Conservation (phyloP, 2,329 filamentous ascomycete genomes). For the Aspergillus sclerotialis region DNA sequence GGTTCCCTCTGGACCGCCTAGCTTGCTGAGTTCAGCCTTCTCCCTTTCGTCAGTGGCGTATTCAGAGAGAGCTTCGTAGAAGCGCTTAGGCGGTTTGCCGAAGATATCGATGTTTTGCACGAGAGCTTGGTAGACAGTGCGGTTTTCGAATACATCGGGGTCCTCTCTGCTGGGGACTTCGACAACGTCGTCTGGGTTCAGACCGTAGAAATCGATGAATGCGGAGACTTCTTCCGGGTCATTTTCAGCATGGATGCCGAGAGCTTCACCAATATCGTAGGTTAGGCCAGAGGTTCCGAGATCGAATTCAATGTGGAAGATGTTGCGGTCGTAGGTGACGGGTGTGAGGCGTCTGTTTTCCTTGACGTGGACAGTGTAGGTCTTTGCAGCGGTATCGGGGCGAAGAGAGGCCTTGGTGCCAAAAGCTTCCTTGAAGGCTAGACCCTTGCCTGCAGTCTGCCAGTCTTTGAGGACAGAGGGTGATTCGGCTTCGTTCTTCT, state of each 20-base stretch:
- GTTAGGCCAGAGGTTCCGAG: slow-evolving; percentile 83
- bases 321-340: slow-evolving; percentile 85
- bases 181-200: slow-evolving; percentile 77
- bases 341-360: slow-evolving; percentile 94
- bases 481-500: slow-evolving; percentile 66
- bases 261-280: slow-evolving; percentile 94
- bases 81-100: slow-evolving; percentile 91
- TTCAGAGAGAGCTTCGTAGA: slow-evolving; percentile 87
- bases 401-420: slow-evolving; percentile 66
- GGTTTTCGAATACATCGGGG: slow-evolving; percentile 65
- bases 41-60: slow-evolving; percentile 78
- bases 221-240: slow-evolving; percentile 68
- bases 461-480: slow-evolving; percentile 65
- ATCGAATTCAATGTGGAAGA: slow-evolving; percentile 99
- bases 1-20: slow-evolving; percentile 72
- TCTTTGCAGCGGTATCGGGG: slow-evolving; percentile 81
- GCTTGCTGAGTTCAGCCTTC: slow-evolving; percentile 68
- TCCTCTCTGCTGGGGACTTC: slow-evolving; percentile 85
- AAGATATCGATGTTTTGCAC: slow-evolving; percentile 94
- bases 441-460: slow-evolving; percentile 76
- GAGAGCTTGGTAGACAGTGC: slow-evolving; percentile 87
- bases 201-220: slow-evolving; percentile 85
- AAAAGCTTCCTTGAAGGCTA: slow-evolving; percentile 93
- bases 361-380: slow-evolving; percentile 79
- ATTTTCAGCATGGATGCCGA: slow-evolving; percentile 95